These are phyloP conservation scores for Suillus variegatus DNA, from an alignment of 768 basidiomycete species.

Conservation along the genomic window DNA sequence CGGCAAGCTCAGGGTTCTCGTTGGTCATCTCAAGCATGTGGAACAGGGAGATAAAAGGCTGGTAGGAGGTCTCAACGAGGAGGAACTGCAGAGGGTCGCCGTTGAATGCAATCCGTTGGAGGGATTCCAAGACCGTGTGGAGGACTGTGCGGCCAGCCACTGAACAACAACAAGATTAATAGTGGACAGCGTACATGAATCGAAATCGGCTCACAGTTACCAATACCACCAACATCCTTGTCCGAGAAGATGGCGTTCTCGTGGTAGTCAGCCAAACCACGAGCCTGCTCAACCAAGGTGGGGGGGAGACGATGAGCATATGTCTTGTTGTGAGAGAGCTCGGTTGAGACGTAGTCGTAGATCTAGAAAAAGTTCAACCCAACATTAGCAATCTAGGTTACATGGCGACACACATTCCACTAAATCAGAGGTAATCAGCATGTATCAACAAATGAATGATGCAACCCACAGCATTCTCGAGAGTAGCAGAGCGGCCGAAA, in stretches of 20 bases:
- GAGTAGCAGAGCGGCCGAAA: slow-evolving; percentile 62
- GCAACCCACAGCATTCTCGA: slow-evolving; percentile 68
- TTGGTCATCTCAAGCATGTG: slow-evolving; percentile 66
- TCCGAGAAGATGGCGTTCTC: no score
- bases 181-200: not conserved
- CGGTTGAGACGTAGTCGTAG: slow-evolving; percentile 75
- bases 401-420: slow-evolving; percentile 64
- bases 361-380: slow-evolving; percentile 42
- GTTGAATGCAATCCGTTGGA: slow-evolving; percentile 78
- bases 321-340: slow-evolving; percentile 79
- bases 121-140: slow-evolving; percentile 65
- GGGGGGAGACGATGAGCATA: slow-evolving; percentile 79
- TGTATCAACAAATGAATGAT: slow-evolving; percentile 3
- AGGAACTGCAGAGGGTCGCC: slow-evolving; percentile 79
- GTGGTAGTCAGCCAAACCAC: slow-evolving; percentile 38
- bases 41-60: slow-evolving; percentile 89
- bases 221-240: no score
- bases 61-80: slow-evolving; percentile 81
- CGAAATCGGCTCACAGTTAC: not conserved
- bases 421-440: slow-evolving; percentile 28
- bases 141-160: slow-evolving; percentile 84
- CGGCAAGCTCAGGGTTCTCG: slow-evolving; percentile 57
- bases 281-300: slow-evolving; percentile 73
- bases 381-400: not conserved
- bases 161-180: slow-evolving; percentile 27